A percentile compares a stretch with the other conserved stretches of the same genome.
These are phyloP conservation scores for Lanmaoa pseudosensibilis DNA, from an alignment of 768 basidiomycete genomes.

Conservation along the genomic window DNA sequence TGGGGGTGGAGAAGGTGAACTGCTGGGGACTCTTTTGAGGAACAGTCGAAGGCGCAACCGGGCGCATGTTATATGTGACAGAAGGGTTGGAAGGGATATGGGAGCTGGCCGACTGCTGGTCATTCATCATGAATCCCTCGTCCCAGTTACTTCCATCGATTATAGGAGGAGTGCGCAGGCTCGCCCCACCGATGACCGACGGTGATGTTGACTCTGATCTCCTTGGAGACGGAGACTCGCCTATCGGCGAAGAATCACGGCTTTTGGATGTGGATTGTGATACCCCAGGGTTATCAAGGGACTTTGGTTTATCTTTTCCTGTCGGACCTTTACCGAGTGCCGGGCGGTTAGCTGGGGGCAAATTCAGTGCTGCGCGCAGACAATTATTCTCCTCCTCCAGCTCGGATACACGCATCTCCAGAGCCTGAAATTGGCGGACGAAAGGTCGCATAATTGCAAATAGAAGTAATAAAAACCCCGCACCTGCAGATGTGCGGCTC, in stretches of 20 bases:
- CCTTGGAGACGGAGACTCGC: conserved; percentile 46
- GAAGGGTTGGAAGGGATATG: conserved; percentile 43
- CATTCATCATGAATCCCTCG: conserved; percentile 53
- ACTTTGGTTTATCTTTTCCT: conserved; percentile 78
- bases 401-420: conserved; percentile 78
- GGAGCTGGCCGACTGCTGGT: conserved; percentile 36
- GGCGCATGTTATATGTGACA: conserved; percentile 44
- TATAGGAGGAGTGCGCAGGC: conserved; percentile 42
- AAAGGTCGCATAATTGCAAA: conserved; percentile 42
- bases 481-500: conserved; percentile 85
- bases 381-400: conserved; percentile 82
- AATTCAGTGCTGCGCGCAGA: conserved; percentile 67
- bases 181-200: conserved; percentile 32
- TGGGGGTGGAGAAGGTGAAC: conserved; percentile 41
- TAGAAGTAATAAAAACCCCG: conserved; percentile 35
- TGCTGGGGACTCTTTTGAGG: conserved; percentile 48
- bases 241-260: conserved; percentile 66
- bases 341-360: conserved; percentile 72
- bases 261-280: conserved; percentile 50
- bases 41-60: conserved; percentile 46
- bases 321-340: conserved; percentile 83
- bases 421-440: conserved; percentile 50
- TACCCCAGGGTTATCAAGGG: conserved; percentile 36
- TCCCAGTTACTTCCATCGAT: conserved; percentile 57
- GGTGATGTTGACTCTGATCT: conserved; percentile 38